Conservation (phyloP, 331 rosid species). For the Rosa hybrid region DNA sequence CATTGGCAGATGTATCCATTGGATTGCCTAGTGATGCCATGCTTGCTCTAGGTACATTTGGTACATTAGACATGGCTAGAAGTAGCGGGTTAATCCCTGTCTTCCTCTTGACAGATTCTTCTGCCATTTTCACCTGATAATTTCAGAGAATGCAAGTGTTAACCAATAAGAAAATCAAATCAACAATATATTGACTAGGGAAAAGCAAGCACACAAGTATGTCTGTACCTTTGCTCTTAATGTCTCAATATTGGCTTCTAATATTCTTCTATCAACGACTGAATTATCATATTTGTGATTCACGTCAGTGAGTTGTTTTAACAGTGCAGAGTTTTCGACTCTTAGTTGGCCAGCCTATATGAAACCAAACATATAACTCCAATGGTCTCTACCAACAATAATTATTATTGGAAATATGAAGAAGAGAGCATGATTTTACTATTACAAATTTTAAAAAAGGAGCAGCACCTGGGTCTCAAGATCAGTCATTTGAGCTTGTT, state of each 20-base stretch:
- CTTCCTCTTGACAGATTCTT: constrained; percentile 54
- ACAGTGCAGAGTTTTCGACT: constrained; percentile 50
- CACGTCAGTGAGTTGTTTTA: constrained; percentile 51
- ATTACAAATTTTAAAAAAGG: constrained; percentile 10
- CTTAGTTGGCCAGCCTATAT: constrained; percentile 48
- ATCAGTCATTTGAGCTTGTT: constrained; percentile 59
- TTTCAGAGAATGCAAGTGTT: background rate
- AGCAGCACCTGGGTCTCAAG: constrained; percentile 51
- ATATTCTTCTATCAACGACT: constrained; percentile 58
- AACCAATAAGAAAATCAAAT: background rate
- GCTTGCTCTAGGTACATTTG: constrained; percentile 14
- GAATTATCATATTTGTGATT: constrained; percentile 53
- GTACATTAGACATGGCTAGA: constrained; percentile 44
- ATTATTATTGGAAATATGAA: background rate
- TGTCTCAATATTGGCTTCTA: constrained; percentile 60
- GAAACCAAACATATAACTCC: constrained; percentile 9
- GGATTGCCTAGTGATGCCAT: constrained; percentile 25
- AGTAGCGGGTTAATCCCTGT: constrained; percentile 52
- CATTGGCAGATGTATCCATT: constrained; percentile 24
- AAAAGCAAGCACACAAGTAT: background rate
- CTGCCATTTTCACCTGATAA: constrained; percentile 60
- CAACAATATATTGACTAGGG: background rate
- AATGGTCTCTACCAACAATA: background rate
- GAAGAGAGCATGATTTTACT: background rate
- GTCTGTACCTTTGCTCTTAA: constrained; percentile 55